Base-by-base conservation (phyloP, 441 rosid genomes). In the Gossypium trilobum region DNA sequence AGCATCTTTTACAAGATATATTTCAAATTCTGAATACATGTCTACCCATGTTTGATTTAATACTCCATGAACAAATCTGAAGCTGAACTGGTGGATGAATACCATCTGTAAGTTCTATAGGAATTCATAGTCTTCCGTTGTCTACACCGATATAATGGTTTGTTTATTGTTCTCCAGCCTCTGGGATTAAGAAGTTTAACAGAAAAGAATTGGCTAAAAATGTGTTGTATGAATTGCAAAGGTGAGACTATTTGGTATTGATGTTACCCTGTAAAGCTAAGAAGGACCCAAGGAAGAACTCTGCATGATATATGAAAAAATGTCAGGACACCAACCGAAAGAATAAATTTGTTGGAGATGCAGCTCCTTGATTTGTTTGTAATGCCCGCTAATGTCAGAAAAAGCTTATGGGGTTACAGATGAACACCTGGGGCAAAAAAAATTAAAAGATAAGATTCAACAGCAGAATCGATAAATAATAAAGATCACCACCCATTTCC, bases 361-460 rank as follows among this genome's bases (percentile, higher is more conserved):
- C 19, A 55, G 57, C 27, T 20, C 29, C 27, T 0, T 56, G 60
- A 56, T 9, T 57, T 57, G 33, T 14, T 13, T 4, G 14, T 58
- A 20, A 60, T 52, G 19, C 67, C 68, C 39, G 25, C 6, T n/a
- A 17, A 2, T 31, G 50, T 58, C 62, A 23, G 3, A 57, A 58
- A 8, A 23, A 25, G 36, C 66, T 39, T 59, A 22, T 51, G 39
- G 11, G 16, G 48, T 17, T 59, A 39, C 56, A 25, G 31, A 59
- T 2, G 27, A 60, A 17, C 46, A 16, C 72, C 77, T 74, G 68
- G 48, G 25, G 10, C n/a, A 63, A 69, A 33, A 68, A 19, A 57
- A 71, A 39, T 54, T 48, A 56, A 42, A 67, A 39, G 52, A 36
- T 51, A 0, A 50, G 67, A 20, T 58, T 39, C 36, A n/a, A 2